These are phyloP conservation scores for Pythium dissimile DNA, from an alignment of 352 stramenopile genomes.

Conservation along the genomic window DNA sequence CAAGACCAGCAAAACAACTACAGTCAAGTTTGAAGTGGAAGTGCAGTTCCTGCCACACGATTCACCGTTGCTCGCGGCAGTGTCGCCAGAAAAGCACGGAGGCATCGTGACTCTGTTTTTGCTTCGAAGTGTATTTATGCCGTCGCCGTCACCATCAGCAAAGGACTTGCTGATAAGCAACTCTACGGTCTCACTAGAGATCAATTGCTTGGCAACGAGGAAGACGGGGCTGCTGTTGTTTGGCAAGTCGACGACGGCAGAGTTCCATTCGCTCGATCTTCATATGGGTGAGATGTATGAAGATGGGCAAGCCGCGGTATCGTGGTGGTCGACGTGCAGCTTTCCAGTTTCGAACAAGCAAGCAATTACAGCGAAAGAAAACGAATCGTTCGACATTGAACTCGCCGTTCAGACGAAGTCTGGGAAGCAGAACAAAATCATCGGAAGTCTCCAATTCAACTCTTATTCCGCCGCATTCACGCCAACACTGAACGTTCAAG, in stretches of 20 bases:
- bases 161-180: neutral
- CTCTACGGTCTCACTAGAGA: constrained; percentile 2
- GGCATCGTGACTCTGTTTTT: constrained; percentile 29
- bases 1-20: constrained; percentile 1
- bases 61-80: constrained; percentile 9
- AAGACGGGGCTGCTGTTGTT: constrained; percentile 28
- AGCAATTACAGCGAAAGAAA: constrained; percentile 27
- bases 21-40: constrained; percentile 12
- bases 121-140: constrained; percentile 11
- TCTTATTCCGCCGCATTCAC: constrained; percentile 12
- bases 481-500: neutral
- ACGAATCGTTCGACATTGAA: constrained; percentile 32
- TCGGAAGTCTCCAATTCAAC: constrained; percentile 36
- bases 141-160: neutral
- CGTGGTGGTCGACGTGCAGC: constrained; percentile 23
- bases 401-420: constrained; percentile 16
- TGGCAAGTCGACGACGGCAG: constrained; percentile 4
- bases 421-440: constrained; percentile 15
- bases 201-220: constrained; percentile 24
- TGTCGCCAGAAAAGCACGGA: constrained; percentile 11
- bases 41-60: constrained; percentile 25
- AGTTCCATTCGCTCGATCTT: constrained; percentile 10
- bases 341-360: constrained; percentile 20
- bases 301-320: neutral
- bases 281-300: neutral